phyloP scores from a whole-genome alignment of 2,329 filamentous ascomycete species.

The Pyrenophora seminiperda region DNA sequence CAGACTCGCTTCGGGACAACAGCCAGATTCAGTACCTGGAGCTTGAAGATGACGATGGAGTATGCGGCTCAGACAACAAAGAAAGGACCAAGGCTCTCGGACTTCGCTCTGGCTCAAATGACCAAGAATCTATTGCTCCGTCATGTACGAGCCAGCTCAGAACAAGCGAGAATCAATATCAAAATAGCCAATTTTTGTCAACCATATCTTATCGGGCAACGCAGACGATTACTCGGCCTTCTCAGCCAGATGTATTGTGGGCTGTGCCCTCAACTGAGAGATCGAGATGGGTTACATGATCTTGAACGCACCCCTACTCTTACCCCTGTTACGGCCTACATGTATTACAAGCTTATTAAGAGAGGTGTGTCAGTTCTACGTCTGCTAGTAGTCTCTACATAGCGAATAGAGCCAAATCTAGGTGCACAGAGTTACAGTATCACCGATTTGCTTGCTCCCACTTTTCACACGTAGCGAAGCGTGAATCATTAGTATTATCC shows the following conservation, averaged over 20 bases:
- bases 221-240: neutral
- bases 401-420: neutral
- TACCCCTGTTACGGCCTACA: neutral
- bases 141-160: neutral
- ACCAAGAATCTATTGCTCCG: neutral
- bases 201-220: neutral
- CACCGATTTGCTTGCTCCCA: neutral
- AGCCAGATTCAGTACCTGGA: neutral
- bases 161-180: neutral
- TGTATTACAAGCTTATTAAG: neutral
- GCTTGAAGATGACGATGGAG: neutral
- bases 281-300: neutral
- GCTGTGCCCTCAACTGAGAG: neutral
- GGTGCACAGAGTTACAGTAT: too few species aligned
- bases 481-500: neutral
- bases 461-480: neutral
- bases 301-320: neutral
- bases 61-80: slow-evolving; percentile 2
- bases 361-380: neutral
- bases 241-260: neutral
- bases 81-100: neutral
- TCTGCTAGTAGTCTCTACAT: neutral
- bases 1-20: neutral
- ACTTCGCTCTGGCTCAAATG: neutral
- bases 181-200: neutral